Evolutionary conservation across 2,329 filamentous ascomycete genomes (phyloP).

Genomic region (Teratosphaeriaceae sp.): DNA sequence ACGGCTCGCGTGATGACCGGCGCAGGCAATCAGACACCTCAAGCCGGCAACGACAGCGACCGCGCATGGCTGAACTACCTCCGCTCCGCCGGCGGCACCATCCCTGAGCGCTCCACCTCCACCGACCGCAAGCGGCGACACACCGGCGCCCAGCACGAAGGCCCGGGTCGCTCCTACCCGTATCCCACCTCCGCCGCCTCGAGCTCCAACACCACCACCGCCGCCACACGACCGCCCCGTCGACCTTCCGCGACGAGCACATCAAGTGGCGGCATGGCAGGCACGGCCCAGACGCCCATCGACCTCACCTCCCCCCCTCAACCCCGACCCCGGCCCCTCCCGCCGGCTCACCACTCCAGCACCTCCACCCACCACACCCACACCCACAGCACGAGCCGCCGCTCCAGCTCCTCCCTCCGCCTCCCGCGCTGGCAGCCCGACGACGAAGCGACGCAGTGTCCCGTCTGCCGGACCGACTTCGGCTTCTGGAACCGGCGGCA

Average conservation of each 20-base stretch:
- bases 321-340: constrained; percentile 1
- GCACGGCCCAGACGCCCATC: constrained; percentile 15
- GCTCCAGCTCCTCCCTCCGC: constrained; percentile 31
- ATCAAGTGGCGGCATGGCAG: constrained; percentile 3
- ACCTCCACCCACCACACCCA: neutral
- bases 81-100: constrained; percentile 15
- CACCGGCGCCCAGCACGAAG: constrained; percentile 16
- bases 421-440: constrained; percentile 86
- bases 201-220: neutral
- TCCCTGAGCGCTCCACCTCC: constrained; percentile 8
- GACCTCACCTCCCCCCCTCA: constrained; percentile 19
- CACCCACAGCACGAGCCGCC: neutral
- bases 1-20: too few species aligned
- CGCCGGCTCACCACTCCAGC: neutral
- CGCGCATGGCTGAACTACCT: constrained; percentile 19
- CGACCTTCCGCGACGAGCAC: constrained; percentile 4
- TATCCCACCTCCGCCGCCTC: constrained; percentile 8
- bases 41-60: too few species aligned
- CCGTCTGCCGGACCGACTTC: constrained; percentile 75
- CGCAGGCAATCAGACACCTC: too few species aligned
- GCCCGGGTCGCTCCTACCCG: constrained; percentile 19
- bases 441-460: constrained; percentile 71
- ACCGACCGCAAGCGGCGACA: constrained; percentile 24
- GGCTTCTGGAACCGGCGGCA: constrained; percentile 84
- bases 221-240: neutral